Percentiles rank a stretch among this genome's conserved stretches.
These are phyloP conservation scores for Suillus plorans DNA, from an alignment of 768 basidiomycete genomes.

Conservation along the genomic window DNA sequence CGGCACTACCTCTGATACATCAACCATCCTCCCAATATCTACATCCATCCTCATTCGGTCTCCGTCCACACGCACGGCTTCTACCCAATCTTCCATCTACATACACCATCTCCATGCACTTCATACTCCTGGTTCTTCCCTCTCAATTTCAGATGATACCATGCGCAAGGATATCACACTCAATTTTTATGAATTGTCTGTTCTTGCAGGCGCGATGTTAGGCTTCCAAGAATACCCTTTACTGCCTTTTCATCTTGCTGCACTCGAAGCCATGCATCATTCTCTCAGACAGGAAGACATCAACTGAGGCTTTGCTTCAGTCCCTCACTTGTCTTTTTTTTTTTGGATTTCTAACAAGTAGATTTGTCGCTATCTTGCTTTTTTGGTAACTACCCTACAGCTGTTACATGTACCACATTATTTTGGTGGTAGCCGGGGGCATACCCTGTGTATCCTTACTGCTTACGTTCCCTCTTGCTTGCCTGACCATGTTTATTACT, in stretches of 20 bases:
- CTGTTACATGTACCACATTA: constrained; percentile 15
- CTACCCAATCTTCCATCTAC: constrained; percentile 48
- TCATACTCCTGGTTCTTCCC: constrained; percentile 42
- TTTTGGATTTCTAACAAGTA: constrained; percentile 11
- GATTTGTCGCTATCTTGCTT: constrained; percentile 6
- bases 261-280: constrained; percentile 60
- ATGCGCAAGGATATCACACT: constrained; percentile 55
- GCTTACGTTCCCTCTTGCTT: constrained; percentile 20
- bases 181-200: constrained; percentile 69
- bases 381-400: constrained; percentile 9
- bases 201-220: constrained; percentile 46
- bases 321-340: constrained; percentile 1
- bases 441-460: constrained; percentile 24
- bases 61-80: constrained; percentile 46
- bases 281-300: constrained; percentile 33
- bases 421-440: constrained; percentile 7
- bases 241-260: constrained; percentile 74
- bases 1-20: constrained; percentile 25
- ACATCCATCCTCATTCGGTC: constrained; percentile 58
- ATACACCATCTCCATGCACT: constrained; percentile 58
- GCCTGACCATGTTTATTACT: constrained; percentile 1
- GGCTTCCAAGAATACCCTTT: constrained; percentile 48
- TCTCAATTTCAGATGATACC: constrained; percentile 30
- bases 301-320: constrained; percentile 16
- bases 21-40: constrained; percentile 52